Base-by-base conservation (phyloP, 371 early-diverging fungal genomes). In the Quaeritorhiza haematococci region DNA sequence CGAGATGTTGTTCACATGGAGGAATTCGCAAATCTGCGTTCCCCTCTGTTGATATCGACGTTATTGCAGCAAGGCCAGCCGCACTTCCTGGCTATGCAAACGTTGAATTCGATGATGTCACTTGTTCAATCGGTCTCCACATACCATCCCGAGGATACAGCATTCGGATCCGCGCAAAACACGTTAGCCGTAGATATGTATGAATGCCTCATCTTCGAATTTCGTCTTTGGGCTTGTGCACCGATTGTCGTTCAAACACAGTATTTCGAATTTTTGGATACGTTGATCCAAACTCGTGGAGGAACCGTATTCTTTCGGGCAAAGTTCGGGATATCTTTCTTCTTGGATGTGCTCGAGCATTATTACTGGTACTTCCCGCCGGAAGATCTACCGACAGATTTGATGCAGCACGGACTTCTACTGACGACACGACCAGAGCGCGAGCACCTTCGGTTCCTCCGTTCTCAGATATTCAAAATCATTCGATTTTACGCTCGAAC, bases 221-320 rank as follows among this genome's bases (percentile, higher is more conserved):
- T 70, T 35, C 58, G 74, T 8, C 27, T 80, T 3, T 80, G 80
- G 80, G 53, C 74, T 33, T 49, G 64, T 15, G 53, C 78, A 2
- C 41, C 66, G 6, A 23, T 53, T 24, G 44, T 59, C 4, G 66
- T 70, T 6, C 80, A 80, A 56, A 33, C 61, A 1, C 72, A 80
- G 46, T 72, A 71, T 51, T 46, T 75, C 10, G 50, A 63, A 24
- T 75, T 67, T 35, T 58, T 80, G 10, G 63, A 69, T 24, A 58
- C 59, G 27, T n/a, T n/a, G n/a, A n/a, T n/a, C n/a, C 17, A 38
- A 38, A 38, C 41, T 38, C 17, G 41, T 17, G 41, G 41, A n/a
- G 41, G 17, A 17, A 38, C n/a, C n/a, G n/a, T n/a, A n/a, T n/a
- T n/a, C n/a, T 73, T 63, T 47, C 58, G 74, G 19, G 28, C 60